These are phyloP conservation scores for Flaveria brownii DNA, from an alignment of 129 eudicot genomes.

Conservation along the genomic window DNA sequence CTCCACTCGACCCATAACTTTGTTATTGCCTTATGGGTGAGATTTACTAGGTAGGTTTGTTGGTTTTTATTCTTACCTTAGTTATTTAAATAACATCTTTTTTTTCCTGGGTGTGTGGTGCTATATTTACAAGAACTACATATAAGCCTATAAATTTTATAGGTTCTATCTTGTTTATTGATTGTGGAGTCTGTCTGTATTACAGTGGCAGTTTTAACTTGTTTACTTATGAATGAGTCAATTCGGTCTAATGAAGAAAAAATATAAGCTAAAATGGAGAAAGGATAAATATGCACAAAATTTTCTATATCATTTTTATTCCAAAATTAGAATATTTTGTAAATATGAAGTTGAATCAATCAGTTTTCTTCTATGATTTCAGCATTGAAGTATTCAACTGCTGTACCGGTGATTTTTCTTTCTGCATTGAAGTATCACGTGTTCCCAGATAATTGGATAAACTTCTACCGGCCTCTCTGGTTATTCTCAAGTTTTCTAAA, in stretches of 20 bases:
- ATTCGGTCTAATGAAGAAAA: not conserved
- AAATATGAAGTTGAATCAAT: slow-evolving; percentile 1
- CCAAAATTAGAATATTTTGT: not conserved
- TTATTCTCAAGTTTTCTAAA: slow-evolving; percentile 71
- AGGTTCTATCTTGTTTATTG: not conserved
- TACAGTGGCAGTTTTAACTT: not conserved
- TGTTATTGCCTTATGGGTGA: no score
- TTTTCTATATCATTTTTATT: not conserved
- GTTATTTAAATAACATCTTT: not conserved
- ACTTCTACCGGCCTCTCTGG: slow-evolving; percentile 86
- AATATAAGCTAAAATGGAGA: not conserved
- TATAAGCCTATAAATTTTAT: not conserved
- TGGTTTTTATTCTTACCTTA: not conserved
- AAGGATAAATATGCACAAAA: not conserved
- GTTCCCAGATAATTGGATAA: slow-evolving; percentile 72
- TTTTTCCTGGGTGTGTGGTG: not conserved
- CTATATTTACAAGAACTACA: not conserved
- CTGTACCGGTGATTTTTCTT: slow-evolving; percentile 89
- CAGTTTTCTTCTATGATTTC: slow-evolving; percentile 41
- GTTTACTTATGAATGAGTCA: not conserved
- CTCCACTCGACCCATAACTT: no score
- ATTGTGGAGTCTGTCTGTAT: not conserved
- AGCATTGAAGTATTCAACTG: slow-evolving; percentile 95
- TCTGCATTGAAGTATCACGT: slow-evolving; percentile 97
- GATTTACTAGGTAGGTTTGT: no score